Evolutionary conservation across 1,139 yeast genomes (phyloP).

Genomic region (Nakaseomyces sp.): DNA sequence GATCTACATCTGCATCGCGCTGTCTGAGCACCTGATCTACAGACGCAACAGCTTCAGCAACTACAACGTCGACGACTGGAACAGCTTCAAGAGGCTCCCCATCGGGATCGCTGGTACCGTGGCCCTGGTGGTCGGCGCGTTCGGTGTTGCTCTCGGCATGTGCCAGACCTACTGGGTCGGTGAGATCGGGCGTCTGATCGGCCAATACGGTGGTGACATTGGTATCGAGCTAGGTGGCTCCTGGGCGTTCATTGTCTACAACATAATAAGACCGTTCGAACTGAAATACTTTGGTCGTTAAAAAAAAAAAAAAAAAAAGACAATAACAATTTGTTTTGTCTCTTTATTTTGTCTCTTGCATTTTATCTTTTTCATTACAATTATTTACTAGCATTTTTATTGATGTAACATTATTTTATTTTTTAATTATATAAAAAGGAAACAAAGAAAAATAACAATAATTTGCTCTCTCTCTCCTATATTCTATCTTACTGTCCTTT

Average conservation of each 20-base stretch:
- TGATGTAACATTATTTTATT: background rate
- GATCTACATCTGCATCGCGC: conserved; percentile 62
- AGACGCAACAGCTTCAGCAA: conserved; percentile 46
- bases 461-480: too few species aligned
- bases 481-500: background rate
- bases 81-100: conserved; percentile 51
- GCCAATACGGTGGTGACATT: conserved; percentile 70
- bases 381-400: background rate
- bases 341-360: background rate
- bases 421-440: too few species aligned
- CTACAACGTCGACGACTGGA: conserved; percentile 57
- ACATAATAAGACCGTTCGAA: conserved; percentile 60
- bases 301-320: conserved; percentile 28
- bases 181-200: conserved; percentile 53
- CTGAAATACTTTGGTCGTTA: conserved; percentile 45
- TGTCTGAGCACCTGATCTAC: conserved; percentile 74
- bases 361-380: background rate
- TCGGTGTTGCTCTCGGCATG: conserved; percentile 84
- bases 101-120: conserved; percentile 67
- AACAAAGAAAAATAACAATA: background rate
- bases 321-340: too few species aligned
- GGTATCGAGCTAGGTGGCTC: conserved; percentile 73
- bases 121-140: conserved; percentile 76
- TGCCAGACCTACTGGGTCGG: conserved; percentile 77
- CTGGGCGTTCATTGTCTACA: conserved; percentile 60